Conservation (phyloP, 73 alveolate genomes). For the Paramecium sexaurelia region DNA sequence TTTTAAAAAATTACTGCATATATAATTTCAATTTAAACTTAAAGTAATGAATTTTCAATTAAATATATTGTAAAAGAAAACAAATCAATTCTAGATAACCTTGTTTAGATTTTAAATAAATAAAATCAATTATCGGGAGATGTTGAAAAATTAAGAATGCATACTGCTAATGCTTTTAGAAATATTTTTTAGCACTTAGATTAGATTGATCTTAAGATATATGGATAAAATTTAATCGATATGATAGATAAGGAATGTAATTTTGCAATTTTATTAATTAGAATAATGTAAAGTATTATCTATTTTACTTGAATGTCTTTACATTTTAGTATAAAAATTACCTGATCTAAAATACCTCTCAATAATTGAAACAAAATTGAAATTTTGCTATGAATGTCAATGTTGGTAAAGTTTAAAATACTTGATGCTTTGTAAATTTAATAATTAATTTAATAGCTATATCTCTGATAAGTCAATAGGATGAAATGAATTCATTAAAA, state of each 20-base stretch:
- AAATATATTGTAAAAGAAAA: background rate
- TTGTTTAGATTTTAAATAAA: background rate
- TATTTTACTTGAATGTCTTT: background rate
- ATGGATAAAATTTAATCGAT: background rate
- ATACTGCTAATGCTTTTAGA: background rate
- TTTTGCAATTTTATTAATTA: background rate
- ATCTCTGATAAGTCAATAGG: background rate
- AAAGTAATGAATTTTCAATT: background rate
- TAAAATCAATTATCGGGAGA: background rate
- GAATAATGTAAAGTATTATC: background rate
- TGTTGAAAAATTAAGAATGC: background rate
- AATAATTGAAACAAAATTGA: background rate
- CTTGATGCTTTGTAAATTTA: background rate
- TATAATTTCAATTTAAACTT: background rate
- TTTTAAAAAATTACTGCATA: constrained; percentile 5
- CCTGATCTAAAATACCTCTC: background rate
- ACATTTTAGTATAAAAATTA: background rate
- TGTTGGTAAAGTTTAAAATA: background rate
- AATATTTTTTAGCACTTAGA: background rate
- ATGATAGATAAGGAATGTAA: background rate
- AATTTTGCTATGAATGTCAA: background rate
- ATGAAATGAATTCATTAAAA: background rate
- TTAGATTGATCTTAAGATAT: background rate
- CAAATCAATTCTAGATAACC: background rate
- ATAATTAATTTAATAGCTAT: background rate